Conservation (phyloP, 768 basidiomycete genomes). For the Fomitopsis pulvina region DNA sequence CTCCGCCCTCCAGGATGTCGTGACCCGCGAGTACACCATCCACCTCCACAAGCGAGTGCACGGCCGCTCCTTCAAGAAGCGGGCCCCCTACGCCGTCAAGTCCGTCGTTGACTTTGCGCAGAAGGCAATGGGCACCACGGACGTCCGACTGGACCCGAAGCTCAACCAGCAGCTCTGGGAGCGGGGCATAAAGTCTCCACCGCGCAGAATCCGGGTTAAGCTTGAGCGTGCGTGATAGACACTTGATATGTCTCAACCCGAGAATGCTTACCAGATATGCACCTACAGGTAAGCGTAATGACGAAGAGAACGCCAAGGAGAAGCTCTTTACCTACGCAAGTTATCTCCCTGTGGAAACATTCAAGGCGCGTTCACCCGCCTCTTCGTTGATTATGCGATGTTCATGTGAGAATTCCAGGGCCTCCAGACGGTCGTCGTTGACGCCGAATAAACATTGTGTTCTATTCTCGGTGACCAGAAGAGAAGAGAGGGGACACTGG, state of each 20-base stretch:
- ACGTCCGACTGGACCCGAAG: slow-evolving; percentile 91
- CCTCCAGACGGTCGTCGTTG: slow-evolving; percentile 77
- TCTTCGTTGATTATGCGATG: slow-evolving; percentile 9
- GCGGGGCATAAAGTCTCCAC: slow-evolving; percentile 89
- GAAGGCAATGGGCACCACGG: slow-evolving; percentile 92
- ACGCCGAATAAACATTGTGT: slow-evolving; percentile 56
- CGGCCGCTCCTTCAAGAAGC: slow-evolving; percentile 94
- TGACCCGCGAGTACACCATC: slow-evolving; percentile 98
- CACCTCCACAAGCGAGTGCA: slow-evolving; percentile 94
- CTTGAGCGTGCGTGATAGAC: slow-evolving; percentile 81
- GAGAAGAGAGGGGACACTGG: slow-evolving; percentile 11
- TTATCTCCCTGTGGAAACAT: slow-evolving; percentile 67
- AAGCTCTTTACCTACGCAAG: slow-evolving; percentile 92
- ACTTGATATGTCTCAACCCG: not conserved
- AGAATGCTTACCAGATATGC: slow-evolving; percentile 4
- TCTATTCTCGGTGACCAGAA: slow-evolving; percentile 9
- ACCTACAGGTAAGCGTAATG: slow-evolving; percentile 85
- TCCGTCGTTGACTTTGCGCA: slow-evolving; percentile 87
- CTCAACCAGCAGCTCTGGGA: slow-evolving; percentile 97
- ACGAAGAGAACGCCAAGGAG: slow-evolving; percentile 98
- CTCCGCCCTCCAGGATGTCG: slow-evolving; percentile 96
- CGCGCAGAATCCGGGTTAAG: slow-evolving; percentile 86
- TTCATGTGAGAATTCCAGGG: slow-evolving; percentile 40
- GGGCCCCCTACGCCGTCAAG: slow-evolving; percentile 95
- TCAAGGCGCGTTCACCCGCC: slow-evolving; percentile 60